Conservation (phyloP, 352 stramenopile genomes). For the Pythium biforme region DNA sequence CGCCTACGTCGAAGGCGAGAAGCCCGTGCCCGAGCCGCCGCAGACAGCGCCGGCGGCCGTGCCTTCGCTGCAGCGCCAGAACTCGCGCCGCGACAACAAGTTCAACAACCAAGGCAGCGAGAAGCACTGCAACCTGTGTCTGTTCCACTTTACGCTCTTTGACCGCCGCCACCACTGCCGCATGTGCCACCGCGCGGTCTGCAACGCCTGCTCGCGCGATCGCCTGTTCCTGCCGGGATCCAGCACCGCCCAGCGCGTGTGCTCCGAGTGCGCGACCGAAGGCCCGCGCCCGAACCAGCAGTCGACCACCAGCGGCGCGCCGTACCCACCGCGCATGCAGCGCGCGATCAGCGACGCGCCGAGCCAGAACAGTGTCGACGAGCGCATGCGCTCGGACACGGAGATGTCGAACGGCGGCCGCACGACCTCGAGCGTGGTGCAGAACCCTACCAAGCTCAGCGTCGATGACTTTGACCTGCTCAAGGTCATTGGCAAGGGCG, state of each 20-base stretch:
- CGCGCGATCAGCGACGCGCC: conserved; percentile 61
- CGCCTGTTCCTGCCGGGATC: conserved; percentile 80
- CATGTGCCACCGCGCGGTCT: conserved; percentile 87
- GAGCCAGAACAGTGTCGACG: conserved; percentile 27
- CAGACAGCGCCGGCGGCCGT: conserved; percentile 40
- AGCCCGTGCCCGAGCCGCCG: conserved; percentile 61
- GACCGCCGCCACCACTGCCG: conserved; percentile 87
- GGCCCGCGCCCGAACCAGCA: conserved; percentile 60
- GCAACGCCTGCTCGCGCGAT: conserved; percentile 85
- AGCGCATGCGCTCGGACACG: conserved; percentile 65
- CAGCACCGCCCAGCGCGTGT: conserved; percentile 87
- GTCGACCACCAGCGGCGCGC: neutral
- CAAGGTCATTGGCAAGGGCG: conserved; percentile 95
- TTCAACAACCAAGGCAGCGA: conserved; percentile 74
- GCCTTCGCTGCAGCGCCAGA: conserved; percentile 51
- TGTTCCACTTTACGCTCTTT: conserved; percentile 90
- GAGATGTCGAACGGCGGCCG: conserved; percentile 62
- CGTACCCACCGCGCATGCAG: conserved; percentile 37
- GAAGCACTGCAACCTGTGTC: conserved; percentile 88
- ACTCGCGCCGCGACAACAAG: conserved; percentile 53
- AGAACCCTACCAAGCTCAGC: conserved; percentile 51
- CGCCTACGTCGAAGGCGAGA: conserved; percentile 73
- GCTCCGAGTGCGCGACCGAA: conserved; percentile 83
- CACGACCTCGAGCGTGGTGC: conserved; percentile 43
- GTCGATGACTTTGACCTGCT: conserved; percentile 95